Conservation (phyloP, 2,329 filamentous ascomycete species). For the Tolypocladium ovalisporum region DNA sequence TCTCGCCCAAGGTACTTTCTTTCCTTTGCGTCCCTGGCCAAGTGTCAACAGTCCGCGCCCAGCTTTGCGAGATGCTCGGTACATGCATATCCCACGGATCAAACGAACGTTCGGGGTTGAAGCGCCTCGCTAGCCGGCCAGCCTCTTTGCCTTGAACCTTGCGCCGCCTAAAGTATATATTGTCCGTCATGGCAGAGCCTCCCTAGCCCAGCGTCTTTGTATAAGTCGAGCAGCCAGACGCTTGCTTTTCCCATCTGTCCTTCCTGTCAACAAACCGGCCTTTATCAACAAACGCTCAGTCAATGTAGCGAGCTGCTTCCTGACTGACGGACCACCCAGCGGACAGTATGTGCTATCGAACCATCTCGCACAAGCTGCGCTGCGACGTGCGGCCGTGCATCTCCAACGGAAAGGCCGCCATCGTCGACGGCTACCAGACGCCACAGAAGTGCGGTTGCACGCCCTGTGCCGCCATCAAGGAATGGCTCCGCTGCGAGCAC, state of each 20-base stretch:
- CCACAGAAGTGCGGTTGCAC: constrained; percentile 11
- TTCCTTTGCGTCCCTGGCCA: background rate
- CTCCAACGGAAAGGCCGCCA: constrained; percentile 9
- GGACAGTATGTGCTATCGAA: constrained; percentile 12
- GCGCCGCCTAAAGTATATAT: background rate
- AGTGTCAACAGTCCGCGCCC: background rate
- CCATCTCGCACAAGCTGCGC: constrained; percentile 13
- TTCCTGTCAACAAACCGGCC: no score
- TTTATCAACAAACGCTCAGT: no score
- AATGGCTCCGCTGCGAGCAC: constrained; percentile 8
- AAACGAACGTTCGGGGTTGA: background rate
- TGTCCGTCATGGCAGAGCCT: background rate
- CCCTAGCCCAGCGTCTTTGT: background rate
- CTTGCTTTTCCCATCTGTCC: no score
- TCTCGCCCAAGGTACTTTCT: background rate
- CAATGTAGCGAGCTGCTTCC: no score
- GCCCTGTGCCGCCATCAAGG: background rate
- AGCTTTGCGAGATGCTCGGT: background rate
- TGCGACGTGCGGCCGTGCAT: constrained; percentile 18
- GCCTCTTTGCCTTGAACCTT: background rate
- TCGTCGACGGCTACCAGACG: constrained; percentile 12
- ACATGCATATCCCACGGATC: background rate
- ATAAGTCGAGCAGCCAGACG: background rate
- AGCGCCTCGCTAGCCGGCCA: background rate
- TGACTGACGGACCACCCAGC: background rate